A percentile compares a stretch with the other conserved stretches of the same genome.
phyloP scores from a whole-genome alignment of 2,329 filamentous ascomycete genomes.

The Seiridium unicorne region DNA sequence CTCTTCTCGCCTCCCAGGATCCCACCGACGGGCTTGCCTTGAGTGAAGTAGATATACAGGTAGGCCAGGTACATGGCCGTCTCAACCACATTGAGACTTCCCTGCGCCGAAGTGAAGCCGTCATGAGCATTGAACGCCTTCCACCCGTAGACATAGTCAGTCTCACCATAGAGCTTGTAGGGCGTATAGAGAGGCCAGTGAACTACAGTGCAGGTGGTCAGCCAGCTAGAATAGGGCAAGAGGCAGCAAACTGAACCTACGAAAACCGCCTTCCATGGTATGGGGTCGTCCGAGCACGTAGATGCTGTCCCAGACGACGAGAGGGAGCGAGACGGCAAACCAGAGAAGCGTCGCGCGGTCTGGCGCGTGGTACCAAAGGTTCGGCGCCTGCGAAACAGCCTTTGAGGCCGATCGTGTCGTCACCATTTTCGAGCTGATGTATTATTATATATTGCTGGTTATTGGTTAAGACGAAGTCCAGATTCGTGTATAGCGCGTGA shows the following conservation, averaged over 20 bases:
- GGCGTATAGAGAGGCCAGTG: constrained; percentile 74
- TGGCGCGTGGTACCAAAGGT: constrained; percentile 44
- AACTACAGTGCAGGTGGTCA: constrained; percentile 23
- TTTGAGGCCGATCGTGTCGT: constrained; percentile 23
- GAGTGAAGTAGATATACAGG: constrained; percentile 37
- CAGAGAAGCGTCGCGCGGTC: constrained; percentile 56
- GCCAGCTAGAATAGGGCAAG: no score
- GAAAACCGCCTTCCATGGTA: constrained; percentile 74
- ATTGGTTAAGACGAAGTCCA: no score
- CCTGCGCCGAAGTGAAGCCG: constrained; percentile 79
- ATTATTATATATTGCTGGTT: no score
- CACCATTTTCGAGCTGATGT: constrained; percentile 17
- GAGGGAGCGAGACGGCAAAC: constrained; percentile 71
- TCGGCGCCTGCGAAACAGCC: constrained; percentile 4
- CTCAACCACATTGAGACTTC: constrained; percentile 67
- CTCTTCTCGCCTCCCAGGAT: constrained; percentile 20
- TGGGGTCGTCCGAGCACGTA: constrained; percentile 80
- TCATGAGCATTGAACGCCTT: constrained; percentile 64
- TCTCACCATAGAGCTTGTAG: constrained; percentile 75
- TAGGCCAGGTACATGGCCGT: constrained; percentile 61
- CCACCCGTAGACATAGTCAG: constrained; percentile 82
- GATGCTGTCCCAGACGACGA: constrained; percentile 77
- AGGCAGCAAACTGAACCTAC: background rate
- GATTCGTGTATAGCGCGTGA: no score
- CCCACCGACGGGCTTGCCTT: constrained; percentile 15